A percentile compares a stretch with the other conserved stretches of the same genome.
phyloP scores from a whole-genome alignment of 2,329 filamentous ascomycete species.

The Neopestalotiopsis rosae region DNA sequence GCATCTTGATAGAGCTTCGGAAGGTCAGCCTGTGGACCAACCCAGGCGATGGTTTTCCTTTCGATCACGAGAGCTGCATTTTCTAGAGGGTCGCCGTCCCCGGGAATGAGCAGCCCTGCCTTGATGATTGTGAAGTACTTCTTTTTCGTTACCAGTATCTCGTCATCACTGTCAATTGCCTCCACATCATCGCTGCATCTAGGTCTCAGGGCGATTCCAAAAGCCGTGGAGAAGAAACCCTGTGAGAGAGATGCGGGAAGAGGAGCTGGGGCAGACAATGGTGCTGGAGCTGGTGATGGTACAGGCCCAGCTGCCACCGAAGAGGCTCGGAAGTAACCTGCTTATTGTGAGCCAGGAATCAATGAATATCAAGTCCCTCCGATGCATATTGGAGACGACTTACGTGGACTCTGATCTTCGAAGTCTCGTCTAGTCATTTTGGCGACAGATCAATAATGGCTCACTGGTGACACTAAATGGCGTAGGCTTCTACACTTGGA shows the following conservation, averaged over 20 bases:
- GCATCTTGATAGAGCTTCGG: slow-evolving; percentile 35
- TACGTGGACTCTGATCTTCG: slow-evolving; percentile 14
- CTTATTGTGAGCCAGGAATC: background rate
- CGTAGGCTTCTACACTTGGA: background rate
- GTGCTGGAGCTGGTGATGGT: too few species aligned
- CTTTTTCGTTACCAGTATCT: slow-evolving; percentile 27
- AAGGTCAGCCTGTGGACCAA: slow-evolving; percentile 36
- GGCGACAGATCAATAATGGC: background rate
- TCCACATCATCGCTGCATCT: slow-evolving; percentile 21
- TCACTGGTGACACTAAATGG: background rate
- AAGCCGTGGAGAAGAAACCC: slow-evolving; percentile 34
- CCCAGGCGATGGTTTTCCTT: slow-evolving; percentile 43
- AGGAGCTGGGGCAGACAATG: background rate
- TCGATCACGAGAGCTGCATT: slow-evolving; percentile 43
- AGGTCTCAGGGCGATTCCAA: slow-evolving; percentile 33
- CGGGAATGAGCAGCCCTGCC: slow-evolving; percentile 42
- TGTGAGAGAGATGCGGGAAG: background rate
- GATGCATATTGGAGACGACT: background rate
- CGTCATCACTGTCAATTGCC: slow-evolving; percentile 1
- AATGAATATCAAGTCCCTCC: background rate
- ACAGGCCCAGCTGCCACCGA: background rate
- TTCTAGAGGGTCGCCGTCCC: slow-evolving; percentile 39
- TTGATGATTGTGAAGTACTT: slow-evolving; percentile 39
- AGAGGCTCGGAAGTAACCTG: slow-evolving; percentile 15
- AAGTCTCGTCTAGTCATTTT: slow-evolving; percentile 31